Percentiles rank a stretch among this genome's conserved stretches.
These are phyloP conservation scores for Pelargonium australe DNA, from an alignment of 441 rosid species.

Conservation along the genomic window DNA sequence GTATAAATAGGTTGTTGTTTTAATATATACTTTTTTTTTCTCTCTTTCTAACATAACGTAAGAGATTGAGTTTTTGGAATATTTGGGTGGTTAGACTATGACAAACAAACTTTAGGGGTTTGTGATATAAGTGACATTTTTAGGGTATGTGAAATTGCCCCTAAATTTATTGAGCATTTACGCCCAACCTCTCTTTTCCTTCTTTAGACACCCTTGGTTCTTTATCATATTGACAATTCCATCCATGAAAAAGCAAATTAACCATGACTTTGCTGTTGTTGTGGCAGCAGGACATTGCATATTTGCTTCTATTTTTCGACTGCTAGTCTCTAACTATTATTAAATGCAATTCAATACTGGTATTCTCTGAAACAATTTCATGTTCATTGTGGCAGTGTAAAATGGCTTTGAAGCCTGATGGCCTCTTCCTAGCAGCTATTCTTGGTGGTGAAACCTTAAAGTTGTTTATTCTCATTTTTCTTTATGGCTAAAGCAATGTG, in stretches of 20 bases:
- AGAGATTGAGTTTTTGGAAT: too few species aligned
- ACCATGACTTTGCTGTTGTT: background rate
- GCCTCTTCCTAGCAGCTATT: slow-evolving; percentile 95
- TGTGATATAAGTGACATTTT: background rate
- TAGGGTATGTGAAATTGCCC: too few species aligned
- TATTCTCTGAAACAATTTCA: slow-evolving; percentile 19
- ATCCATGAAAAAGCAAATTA: background rate
- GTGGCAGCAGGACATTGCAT: background rate
- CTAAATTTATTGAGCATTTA: too few species aligned
- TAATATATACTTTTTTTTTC: too few species aligned
- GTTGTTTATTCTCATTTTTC: slow-evolving; percentile 33
- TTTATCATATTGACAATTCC: background rate
- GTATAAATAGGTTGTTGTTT: too few species aligned
- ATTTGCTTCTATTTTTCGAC: background rate
- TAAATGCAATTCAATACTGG: slow-evolving; percentile 11
- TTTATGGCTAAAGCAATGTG: slow-evolving; percentile 13
- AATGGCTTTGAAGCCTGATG: slow-evolving; percentile 96
- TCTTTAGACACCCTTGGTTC: background rate
- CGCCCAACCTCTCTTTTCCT: background rate
- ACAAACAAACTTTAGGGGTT: too few species aligned
- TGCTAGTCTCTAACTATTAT: background rate
- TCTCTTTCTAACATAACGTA: too few species aligned
- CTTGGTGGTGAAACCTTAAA: slow-evolving; percentile 98
- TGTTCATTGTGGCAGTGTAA: slow-evolving; percentile 60
- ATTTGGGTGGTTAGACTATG: too few species aligned